Evolutionary conservation across 352 stramenopile species (phyloP).

Genomic region (Phytophthora pini): DNA sequence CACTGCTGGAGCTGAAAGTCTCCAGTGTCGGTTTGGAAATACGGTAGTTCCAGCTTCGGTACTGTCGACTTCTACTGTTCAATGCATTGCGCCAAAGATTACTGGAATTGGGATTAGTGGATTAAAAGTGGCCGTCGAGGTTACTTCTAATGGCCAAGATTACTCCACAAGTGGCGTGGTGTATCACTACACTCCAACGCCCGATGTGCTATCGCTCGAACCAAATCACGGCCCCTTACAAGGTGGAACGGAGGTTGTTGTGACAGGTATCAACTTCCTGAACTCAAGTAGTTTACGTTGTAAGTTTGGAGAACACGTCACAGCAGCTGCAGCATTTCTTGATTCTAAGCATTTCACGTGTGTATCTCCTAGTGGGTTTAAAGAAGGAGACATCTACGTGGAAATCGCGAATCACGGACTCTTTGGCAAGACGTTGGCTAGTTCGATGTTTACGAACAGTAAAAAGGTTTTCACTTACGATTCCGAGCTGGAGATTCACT

Average conservation of each 20-base stretch:
- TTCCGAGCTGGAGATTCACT: slow-evolving; percentile 56
- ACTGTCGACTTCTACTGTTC: slow-evolving; percentile 64
- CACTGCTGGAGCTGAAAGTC: slow-evolving; percentile 39
- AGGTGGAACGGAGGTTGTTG: slow-evolving; percentile 86
- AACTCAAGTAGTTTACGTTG: slow-evolving; percentile 76
- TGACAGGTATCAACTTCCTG: slow-evolving; percentile 78
- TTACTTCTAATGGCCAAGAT: slow-evolving; percentile 90
- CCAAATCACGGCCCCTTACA: slow-evolving; percentile 78
- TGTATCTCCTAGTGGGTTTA: slow-evolving; percentile 54
- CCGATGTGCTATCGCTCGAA: slow-evolving; percentile 59
- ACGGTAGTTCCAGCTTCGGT: slow-evolving; percentile 67
- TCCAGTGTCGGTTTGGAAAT: slow-evolving; percentile 91
- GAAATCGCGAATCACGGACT: slow-evolving; percentile 79
- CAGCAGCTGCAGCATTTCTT: slow-evolving; percentile 59
- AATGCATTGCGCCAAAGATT: slow-evolving; percentile 62
- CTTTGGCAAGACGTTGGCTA: slow-evolving; percentile 4
- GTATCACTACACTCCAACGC: slow-evolving; percentile 74
- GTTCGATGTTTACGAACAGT: slow-evolving; percentile 49
- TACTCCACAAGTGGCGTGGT: slow-evolving; percentile 57
- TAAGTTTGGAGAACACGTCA: slow-evolving; percentile 59
- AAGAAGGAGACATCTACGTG: slow-evolving; percentile 52
- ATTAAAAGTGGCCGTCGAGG: slow-evolving; percentile 82
- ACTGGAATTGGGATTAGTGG: slow-evolving; percentile 40
- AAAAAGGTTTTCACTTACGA: slow-evolving; percentile 86
- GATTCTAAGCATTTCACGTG: slow-evolving; percentile 77